Evolutionary conservation across 1,284 basidiomycete genomes (phyloP).

Genomic region (Apiotrichum akiyoshidainum): DNA sequence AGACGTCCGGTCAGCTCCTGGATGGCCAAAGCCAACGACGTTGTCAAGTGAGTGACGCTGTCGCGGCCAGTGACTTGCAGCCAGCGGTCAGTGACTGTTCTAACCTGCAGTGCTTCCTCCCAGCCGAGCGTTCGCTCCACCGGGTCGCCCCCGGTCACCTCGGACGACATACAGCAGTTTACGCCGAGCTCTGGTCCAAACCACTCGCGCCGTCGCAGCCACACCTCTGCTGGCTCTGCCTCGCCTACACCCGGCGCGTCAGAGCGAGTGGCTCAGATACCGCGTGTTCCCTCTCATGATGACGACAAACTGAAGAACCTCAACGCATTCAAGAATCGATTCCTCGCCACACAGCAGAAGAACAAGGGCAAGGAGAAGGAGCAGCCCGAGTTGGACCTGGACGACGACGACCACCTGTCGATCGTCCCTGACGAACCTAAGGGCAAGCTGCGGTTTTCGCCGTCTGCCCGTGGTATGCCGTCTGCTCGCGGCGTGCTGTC

Average conservation of each 20-base stretch:
- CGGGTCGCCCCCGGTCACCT: constrained; percentile 5
- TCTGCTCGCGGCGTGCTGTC: constrained; percentile 26
- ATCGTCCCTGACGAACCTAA: constrained; percentile 10
- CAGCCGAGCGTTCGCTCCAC: not conserved
- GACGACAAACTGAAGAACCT: not conserved
- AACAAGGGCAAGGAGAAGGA: constrained; percentile 1
- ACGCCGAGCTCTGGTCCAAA: constrained; percentile 29
- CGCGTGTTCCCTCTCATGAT: not conserved
- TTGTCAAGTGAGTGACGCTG: constrained; percentile 2
- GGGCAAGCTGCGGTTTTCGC: not conserved
- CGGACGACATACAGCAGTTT: constrained; percentile 35
- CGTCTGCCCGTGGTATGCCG: not conserved
- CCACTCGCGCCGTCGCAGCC: not conserved
- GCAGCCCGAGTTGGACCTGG: not conserved
- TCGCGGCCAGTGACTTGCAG: too few relatives aligned
- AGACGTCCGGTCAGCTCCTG: constrained; percentile 28
- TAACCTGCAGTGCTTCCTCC: not conserved
- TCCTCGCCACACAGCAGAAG: not conserved
- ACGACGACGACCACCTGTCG: constrained; percentile 26
- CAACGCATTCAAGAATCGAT: not conserved
- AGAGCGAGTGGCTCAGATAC: not conserved
- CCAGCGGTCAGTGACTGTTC: too few relatives aligned
- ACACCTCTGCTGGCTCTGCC: constrained; percentile 1
- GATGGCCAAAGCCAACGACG: constrained; percentile 19
- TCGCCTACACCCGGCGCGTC: constrained; percentile 22